Evolutionary conservation across 176 grass and related monocot species (phyloP), one percentile per base, ranked within the genome.

Genomic region (Leersia perrieri): DNA sequence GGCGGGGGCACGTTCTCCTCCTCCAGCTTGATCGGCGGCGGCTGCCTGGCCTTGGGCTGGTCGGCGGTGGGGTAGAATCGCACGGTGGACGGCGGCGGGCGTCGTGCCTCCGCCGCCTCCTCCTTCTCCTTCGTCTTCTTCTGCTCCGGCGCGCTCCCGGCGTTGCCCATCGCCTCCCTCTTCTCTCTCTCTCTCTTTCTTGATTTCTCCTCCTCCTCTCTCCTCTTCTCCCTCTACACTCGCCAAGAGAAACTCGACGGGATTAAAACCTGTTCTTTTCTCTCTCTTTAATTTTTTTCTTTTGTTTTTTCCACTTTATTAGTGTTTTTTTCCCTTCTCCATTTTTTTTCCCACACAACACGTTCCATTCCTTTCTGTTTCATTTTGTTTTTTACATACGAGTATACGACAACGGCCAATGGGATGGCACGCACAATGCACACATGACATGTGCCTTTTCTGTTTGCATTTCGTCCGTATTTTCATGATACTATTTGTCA

Each of bases 11-110:
- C 82, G 72, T 92, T 87, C 40, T 92, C 90, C 63, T 67, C 73
- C 41, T 92, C 87, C 58, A 92, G 75, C 90, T 84, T 92, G 51
- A 92, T 74, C 16, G 90, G 76, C 75, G 87, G 70, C 20, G 87
- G 26, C 76, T 79, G 80, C 84, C 77, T 73, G 27, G 80, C 87
- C 87, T 74, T 80, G 44, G 75, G 65, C 28, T 72, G 83, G 72
- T 36, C 71, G 36, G 83, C 80, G 29, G 61, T 80, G 36, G 90
- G 90, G 42, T 89, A 80, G 68, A 92, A 89, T n/a, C 83, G 84
- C 18, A 89, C 90, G 32, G 84, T 87, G n/a, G 90, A 73, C 36
- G 90, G 84, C 22, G 71, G 84, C 0, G 7, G 30, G 25, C 23
- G 63, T 12, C 73, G 57, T 13, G 9, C 33, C 55, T 66, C 75